Conservation (phyloP, 1,284 basidiomycete species). For the Ustilago cynodontis region DNA sequence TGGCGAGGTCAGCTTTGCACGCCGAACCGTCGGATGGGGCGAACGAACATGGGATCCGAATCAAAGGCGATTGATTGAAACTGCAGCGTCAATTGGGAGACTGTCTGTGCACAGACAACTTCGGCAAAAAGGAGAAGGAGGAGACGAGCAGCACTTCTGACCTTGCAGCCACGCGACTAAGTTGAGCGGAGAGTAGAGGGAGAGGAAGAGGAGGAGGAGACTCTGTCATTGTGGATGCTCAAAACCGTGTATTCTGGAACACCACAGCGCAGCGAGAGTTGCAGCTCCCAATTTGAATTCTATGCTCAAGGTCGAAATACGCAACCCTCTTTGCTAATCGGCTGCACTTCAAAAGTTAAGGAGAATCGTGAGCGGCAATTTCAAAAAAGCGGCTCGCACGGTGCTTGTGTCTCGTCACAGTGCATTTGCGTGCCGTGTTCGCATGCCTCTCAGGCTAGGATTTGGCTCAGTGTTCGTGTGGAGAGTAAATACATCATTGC, state of each 20-base stretch:
- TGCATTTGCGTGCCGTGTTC: conserved; percentile 14
- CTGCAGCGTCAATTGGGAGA: neutral
- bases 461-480: neutral
- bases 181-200: neutral
- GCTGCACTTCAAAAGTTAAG: neutral
- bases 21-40: conserved; percentile 18
- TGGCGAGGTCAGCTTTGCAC: neutral
- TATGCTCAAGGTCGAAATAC: neutral
- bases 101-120: neutral
- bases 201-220: no score
- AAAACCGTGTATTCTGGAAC: conserved; percentile 11
- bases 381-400: conserved; percentile 5
- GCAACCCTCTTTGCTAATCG: conserved; percentile 7
- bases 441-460: neutral
- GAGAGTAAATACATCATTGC: conserved; percentile 7
- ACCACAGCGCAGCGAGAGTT: conserved; percentile 10
- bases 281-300: neutral
- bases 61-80: neutral
- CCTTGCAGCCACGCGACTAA: conserved; percentile 16
- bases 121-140: neutral
- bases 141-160: conserved; percentile 3
- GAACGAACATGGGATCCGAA: neutral
- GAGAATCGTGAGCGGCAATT: neutral
- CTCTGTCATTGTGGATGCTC: neutral
- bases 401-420: conserved; percentile 10